Evolutionary conservation across 371 early-diverging fungal species (phyloP).

Genomic region (Saksenaea vasiformis): DNA sequence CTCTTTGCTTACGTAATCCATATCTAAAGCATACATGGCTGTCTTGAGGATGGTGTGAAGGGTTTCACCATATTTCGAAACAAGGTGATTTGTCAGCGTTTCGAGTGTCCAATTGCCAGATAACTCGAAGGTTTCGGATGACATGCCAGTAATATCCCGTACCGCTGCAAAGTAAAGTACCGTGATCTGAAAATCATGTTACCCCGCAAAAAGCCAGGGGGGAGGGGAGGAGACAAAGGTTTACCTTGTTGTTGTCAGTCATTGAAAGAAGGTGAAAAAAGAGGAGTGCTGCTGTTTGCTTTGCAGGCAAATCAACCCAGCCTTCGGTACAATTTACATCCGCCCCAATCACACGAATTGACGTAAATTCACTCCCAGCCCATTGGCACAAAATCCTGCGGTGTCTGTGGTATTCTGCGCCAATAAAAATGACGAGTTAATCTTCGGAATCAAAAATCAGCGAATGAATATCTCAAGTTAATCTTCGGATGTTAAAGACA

Average conservation of each 20-base stretch:
- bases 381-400: slow-evolving; percentile 5
- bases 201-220: neutral
- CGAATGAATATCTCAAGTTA: too few relatives aligned
- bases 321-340: neutral
- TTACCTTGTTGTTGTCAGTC: neutral
- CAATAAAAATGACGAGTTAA: too few relatives aligned
- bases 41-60: slow-evolving; percentile 44
- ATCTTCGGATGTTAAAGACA: too few relatives aligned
- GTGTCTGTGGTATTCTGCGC: too few relatives aligned
- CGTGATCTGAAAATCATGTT: slow-evolving; percentile 22
- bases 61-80: slow-evolving; percentile 39
- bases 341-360: neutral
- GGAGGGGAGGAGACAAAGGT: neutral
- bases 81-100: slow-evolving; percentile 32
- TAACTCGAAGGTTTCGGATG: slow-evolving; percentile 41
- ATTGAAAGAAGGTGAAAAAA: neutral
- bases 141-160: slow-evolving; percentile 53
- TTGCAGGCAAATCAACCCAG: neutral
- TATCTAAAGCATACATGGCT: slow-evolving; percentile 67
- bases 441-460: too few relatives aligned
- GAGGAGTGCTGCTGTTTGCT: neutral
- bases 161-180: slow-evolving; percentile 69
- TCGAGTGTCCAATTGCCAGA: slow-evolving; percentile 25
- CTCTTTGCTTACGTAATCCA: slow-evolving; percentile 64
- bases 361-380: neutral